Evolutionary conservation across 2,329 filamentous ascomycete genomes (phyloP).

Genomic region (Tricladium varicosporioides): DNA sequence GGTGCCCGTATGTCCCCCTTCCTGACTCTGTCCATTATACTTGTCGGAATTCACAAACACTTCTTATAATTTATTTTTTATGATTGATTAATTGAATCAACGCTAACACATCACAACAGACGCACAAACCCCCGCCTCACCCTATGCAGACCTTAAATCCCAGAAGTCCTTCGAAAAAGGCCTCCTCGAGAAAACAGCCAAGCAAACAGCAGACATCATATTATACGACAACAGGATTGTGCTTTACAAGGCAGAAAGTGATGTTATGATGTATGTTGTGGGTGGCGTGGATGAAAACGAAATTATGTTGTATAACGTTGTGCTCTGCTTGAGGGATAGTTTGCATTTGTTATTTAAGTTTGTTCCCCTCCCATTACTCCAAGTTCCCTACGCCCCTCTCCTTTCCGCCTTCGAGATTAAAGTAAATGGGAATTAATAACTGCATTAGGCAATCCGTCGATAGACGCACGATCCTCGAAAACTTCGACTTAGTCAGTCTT

Average conservation of each 20-base stretch:
- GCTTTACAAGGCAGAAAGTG: conserved; percentile 96
- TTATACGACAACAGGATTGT: conserved; percentile 96
- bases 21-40: no score
- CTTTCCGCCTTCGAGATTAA: not conserved
- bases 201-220: conserved; percentile 93
- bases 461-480: conserved; percentile 96
- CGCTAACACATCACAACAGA: conserved; percentile 18
- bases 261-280: conserved; percentile 95
- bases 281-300: conserved; percentile 94
- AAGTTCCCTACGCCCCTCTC: not conserved
- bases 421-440: not conserved
- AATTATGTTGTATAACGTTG: conserved; percentile 91
- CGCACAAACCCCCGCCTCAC: conserved; percentile 56
- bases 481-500: conserved; percentile 93
- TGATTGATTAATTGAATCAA: no score
- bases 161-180: conserved; percentile 98
- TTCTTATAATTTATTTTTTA: no score
- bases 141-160: conserved; percentile 85
- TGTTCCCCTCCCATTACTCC: conserved; percentile 28
- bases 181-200: conserved; percentile 90
- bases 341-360: conserved; percentile 92
- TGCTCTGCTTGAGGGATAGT: conserved; percentile 86
- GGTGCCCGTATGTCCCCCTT: conserved; percentile 20
- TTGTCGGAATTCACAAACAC: no score
- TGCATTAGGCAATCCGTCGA: conserved; percentile 80